Evolutionary conservation across 257 asterid species (phyloP).

Genomic region (Rehmannia glutinosa): DNA sequence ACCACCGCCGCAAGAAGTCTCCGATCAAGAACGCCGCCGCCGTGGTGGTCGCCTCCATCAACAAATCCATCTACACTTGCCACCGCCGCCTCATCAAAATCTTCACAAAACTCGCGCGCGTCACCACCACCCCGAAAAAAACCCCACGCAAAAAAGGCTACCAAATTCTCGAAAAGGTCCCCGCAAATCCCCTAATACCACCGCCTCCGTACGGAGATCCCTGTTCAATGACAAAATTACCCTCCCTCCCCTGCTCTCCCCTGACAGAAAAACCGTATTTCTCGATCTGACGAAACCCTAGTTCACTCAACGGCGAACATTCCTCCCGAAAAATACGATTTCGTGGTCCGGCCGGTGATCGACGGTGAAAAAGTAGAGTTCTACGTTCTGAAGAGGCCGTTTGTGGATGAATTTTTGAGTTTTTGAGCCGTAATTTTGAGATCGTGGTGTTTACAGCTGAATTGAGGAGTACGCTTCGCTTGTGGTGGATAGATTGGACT

Average conservation of each 20-base stretch:
- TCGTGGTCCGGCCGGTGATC: slow-evolving; percentile 70
- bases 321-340: slow-evolving; percentile 74
- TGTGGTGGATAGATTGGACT: slow-evolving; percentile 67
- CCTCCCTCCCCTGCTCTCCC: slow-evolving; percentile 44
- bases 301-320: slow-evolving; percentile 62
- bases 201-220: slow-evolving; percentile 18
- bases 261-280: slow-evolving; percentile 51
- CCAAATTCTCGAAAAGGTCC: slow-evolving; percentile 43
- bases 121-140: slow-evolving; percentile 52
- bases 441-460: slow-evolving; percentile 85
- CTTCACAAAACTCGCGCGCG: slow-evolving; percentile 53
- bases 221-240: slow-evolving; percentile 36
- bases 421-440: slow-evolving; percentile 56
- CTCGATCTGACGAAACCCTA: slow-evolving; percentile 91
- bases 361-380: slow-evolving; percentile 66
- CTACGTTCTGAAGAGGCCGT: slow-evolving; percentile 79
- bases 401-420: slow-evolving; percentile 65
- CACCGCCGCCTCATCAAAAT: slow-evolving; percentile 85
- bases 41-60: slow-evolving; percentile 61
- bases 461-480: slow-evolving; percentile 78
- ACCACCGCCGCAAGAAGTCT: slow-evolving; percentile 47
- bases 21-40: slow-evolving; percentile 57
- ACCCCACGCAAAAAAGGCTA: slow-evolving; percentile 64
- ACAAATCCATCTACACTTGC: slow-evolving; percentile 66
- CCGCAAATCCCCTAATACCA: slow-evolving; percentile 20